A percentile compares a stretch with the other conserved stretches of the same genome.
Evolutionary conservation across 2,329 filamentous ascomycete species (phyloP).

Genomic region (Conoideocrella luteorostrata): DNA sequence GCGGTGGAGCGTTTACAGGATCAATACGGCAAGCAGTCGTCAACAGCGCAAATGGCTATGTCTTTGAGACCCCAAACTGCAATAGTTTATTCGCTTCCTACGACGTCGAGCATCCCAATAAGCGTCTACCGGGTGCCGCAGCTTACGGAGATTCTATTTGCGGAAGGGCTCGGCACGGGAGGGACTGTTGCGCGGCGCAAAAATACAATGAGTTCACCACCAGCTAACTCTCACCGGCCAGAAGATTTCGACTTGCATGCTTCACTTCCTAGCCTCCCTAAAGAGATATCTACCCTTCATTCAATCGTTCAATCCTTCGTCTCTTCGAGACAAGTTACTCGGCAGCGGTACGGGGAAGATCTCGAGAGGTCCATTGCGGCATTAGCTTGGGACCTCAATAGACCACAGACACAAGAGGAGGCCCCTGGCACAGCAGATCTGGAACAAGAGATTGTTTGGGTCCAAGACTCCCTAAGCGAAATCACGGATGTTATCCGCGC

Average conservation of each 20-base stretch:
- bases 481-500: not conserved
- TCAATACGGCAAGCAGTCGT: not conserved
- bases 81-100: not conserved
- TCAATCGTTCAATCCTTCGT: not conserved
- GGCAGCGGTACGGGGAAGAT: not conserved
- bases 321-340: not conserved
- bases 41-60: not conserved
- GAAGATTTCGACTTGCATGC: not conserved
- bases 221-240: too few relatives aligned
- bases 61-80: not conserved
- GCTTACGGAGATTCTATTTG: not conserved
- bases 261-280: not conserved
- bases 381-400: constrained; percentile 1
- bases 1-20: not conserved
- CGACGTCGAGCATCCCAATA: not conserved
- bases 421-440: not conserved
- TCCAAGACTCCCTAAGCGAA: not conserved
- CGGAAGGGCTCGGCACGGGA: not conserved
- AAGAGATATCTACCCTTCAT: not conserved
- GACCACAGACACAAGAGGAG: not conserved
- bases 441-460: not conserved
- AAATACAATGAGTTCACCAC: too few relatives aligned
- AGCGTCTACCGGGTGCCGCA: not conserved
- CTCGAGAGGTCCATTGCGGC: constrained; percentile 3
- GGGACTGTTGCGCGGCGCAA: too few relatives aligned